Conservation (phyloP, 371 early-diverging fungal genomes). For the Dichotomocladium elegans region DNA sequence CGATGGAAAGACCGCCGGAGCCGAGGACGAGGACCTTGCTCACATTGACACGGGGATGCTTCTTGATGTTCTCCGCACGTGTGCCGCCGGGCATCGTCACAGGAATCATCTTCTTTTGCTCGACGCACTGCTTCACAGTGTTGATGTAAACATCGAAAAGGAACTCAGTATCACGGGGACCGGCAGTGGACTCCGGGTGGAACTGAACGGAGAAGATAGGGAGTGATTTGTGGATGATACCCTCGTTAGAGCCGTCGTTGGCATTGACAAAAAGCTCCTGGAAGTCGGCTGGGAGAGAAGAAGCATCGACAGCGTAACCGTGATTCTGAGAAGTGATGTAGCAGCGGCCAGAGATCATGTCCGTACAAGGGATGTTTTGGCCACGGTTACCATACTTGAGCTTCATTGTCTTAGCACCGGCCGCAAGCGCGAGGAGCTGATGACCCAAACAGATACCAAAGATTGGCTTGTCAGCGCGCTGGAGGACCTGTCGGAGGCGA, state of each 20-base stretch:
- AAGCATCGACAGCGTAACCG: constrained; percentile 92
- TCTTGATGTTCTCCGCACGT: constrained; percentile 45
- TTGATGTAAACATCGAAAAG: constrained; percentile 91
- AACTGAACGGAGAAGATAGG: constrained; percentile 98
- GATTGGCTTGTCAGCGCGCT: constrained; percentile 76
- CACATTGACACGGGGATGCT: constrained; percentile 59
- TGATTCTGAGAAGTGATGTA: constrained; percentile 98
- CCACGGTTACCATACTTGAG: constrained; percentile 99
- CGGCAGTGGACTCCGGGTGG: constrained; percentile 97
- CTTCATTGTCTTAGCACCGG: constrained; percentile 92
- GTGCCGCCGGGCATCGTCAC: constrained; percentile 68
- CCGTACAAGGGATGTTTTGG: constrained; percentile 97
- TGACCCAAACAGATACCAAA: constrained; percentile 99
- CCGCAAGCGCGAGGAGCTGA: constrained; percentile 90
- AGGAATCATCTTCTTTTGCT: constrained; percentile 69
- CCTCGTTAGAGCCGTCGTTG: constrained; percentile 97
- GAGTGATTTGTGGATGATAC: constrained; percentile 82
- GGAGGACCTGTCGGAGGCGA: constrained; percentile 62
- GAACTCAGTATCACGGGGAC: constrained; percentile 95
- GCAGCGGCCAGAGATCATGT: constrained; percentile 91
- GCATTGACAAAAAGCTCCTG: constrained; percentile 94
- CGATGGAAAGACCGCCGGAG: constrained; percentile 91
- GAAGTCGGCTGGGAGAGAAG: constrained; percentile 72
- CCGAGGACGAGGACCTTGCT: constrained; percentile 91
- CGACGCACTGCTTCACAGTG: constrained; percentile 67